Base-by-base conservation (phyloP, 2,329 filamentous ascomycete species). In the Cladosporium sp. region DNA sequence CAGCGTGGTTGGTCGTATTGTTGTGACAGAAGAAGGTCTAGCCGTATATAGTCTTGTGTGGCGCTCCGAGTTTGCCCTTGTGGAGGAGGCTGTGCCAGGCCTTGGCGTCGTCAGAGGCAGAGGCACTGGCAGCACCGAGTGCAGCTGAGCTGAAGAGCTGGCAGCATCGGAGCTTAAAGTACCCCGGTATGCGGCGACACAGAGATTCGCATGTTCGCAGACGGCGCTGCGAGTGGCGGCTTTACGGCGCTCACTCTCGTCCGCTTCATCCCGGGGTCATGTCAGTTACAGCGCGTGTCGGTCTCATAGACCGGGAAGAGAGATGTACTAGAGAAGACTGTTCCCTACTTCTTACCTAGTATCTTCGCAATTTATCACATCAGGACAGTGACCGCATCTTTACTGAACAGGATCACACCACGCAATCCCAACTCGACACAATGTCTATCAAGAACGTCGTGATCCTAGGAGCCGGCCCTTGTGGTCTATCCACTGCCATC, bases 381-480 rank as follows among this genome's bases (percentile, higher is more conserved):
- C 40, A 46, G 11, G 18, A 21, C 4, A 21, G 2, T 5, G 10
- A 21, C 2, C 5, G 11, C 2, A 8, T 11, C 2, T 8, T 21
- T n/a, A 46, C 3, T 11, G 11, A 4, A 46, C n/a, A 11, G 1
- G 2, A 21, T 8, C 40, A 21, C 40, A 21, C n/a, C n/a, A 46
- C 21, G n/a, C n/a, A 5, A 46, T 3, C 21, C 11, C 40, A 5
- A 4, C n/a, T 46, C n/a, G 3, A 46, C 18, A 44, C 6, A 28
- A 59, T 59, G 56, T 21, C 56, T 1, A 44, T 59, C 26, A 65
- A 28, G 26, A n/a, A 70, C 26, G 67, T 69, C 31, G 67, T 71
- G 35, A 72, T 75, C 61, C 68, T 75, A 11, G 73, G 72, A 16
- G 73, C 71, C 16, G 73, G 73, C 16, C 70, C 72, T 44, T 62